A percentile compares a stretch with the other conserved stretches of the same genome.
phyloP scores from a whole-genome alignment of 2,329 filamentous ascomycete species.

The Ophiostoma sp. region DNA sequence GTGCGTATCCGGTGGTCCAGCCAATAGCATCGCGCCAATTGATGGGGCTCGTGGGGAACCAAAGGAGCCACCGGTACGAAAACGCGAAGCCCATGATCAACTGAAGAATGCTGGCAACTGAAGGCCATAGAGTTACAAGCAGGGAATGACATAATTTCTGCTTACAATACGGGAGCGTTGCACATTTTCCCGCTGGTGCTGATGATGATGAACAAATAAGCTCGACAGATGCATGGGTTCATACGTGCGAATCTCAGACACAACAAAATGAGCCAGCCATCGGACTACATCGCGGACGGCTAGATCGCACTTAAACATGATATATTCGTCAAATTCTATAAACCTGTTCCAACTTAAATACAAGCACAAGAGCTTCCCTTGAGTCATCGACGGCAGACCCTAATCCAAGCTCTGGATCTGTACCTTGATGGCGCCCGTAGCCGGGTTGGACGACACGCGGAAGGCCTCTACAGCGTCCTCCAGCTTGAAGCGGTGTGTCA shows the following conservation, averaged over 20 bases:
- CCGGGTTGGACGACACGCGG: constrained; percentile 78
- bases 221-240: too few relatives aligned
- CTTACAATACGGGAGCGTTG: background rate
- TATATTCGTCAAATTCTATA: too few relatives aligned
- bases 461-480: constrained; percentile 89
- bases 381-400: background rate
- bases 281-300: too few relatives aligned
- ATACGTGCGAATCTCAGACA: too few relatives aligned
- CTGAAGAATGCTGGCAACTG: background rate
- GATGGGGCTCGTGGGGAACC: constrained; percentile 17
- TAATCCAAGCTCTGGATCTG: constrained; percentile 72
- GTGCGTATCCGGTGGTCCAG: constrained; percentile 25
- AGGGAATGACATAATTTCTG: too few relatives aligned
- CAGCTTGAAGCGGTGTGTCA: constrained; percentile 80
- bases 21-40: constrained; percentile 28
- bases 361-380: too few relatives aligned
- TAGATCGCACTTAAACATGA: too few relatives aligned
- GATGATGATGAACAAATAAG: background rate
- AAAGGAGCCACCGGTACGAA: constrained; percentile 7
- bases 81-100: background rate
- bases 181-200: too few relatives aligned
- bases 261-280: too few relatives aligned
- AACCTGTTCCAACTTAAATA: too few relatives aligned
- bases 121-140: background rate
- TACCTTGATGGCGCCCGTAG: constrained; percentile 87